These are phyloP conservation scores for Heterotrichella gracilis DNA, from an alignment of 352 stramenopile species.

Conservation along the genomic window DNA sequence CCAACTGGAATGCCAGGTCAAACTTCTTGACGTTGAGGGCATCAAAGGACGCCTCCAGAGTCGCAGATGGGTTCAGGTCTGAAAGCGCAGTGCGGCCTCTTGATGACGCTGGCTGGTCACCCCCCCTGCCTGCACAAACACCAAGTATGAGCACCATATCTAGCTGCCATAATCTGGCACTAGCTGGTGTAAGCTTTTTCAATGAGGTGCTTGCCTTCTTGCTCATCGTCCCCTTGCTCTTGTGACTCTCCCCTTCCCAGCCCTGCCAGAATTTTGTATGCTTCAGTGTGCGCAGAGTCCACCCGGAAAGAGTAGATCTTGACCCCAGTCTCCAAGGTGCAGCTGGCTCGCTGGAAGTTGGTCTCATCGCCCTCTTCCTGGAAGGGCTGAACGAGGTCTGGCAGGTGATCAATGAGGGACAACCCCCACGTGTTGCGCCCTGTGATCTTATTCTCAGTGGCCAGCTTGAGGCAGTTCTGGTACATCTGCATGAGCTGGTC, in stretches of 20 bases:
- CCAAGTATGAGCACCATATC: neutral
- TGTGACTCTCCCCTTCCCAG: constrained; percentile 21
- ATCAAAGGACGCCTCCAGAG: constrained; percentile 44
- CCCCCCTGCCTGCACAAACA: neutral
- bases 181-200: neutral
- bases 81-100: neutral
- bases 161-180: neutral
- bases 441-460: too few species aligned
- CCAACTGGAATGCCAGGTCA: constrained; percentile 43
- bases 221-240: constrained; percentile 14
- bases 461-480: too few species aligned
- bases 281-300: constrained; percentile 82
- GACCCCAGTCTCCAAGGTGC: constrained; percentile 78
- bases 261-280: constrained; percentile 26
- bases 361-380: too few species aligned
- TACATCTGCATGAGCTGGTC: too few species aligned
- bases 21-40: constrained; percentile 45
- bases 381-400: too few species aligned
- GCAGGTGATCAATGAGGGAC: too few species aligned
- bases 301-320: constrained; percentile 96
- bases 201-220: neutral
- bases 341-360: constrained; percentile 87
- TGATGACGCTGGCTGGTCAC: neutral
- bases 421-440: too few species aligned
- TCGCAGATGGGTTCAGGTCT: constrained; percentile 25